Conservation (phyloP, 1,284 basidiomycete genomes). For the Cryptococcus sp. region DNA sequence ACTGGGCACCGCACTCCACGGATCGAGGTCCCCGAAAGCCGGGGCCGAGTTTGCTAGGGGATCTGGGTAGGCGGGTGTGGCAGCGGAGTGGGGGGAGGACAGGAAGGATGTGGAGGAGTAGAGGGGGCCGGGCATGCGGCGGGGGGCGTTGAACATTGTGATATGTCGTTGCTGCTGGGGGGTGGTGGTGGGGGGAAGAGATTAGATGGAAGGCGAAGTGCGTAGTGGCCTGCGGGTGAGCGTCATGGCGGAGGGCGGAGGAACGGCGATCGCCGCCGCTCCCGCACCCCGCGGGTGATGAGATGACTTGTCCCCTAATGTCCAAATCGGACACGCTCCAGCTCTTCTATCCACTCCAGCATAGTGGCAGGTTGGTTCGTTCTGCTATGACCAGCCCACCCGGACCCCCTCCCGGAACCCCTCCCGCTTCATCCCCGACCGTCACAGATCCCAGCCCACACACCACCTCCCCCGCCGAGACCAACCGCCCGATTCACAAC, state of each 20-base stretch:
- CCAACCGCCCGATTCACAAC: background rate
- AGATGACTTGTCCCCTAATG: too few species aligned
- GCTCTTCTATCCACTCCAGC: too few species aligned
- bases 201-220: background rate
- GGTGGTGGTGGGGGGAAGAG: background rate
- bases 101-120: constrained; percentile 26
- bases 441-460: too few species aligned
- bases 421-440: too few species aligned
- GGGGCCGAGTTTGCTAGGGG: constrained; percentile 36
- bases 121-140: constrained; percentile 20
- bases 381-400: too few species aligned
- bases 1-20: constrained; percentile 77
- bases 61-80: constrained; percentile 22
- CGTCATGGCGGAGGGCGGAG: background rate
- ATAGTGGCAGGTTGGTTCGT: too few species aligned
- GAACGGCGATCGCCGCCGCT: too few species aligned
- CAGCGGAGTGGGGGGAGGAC: constrained; percentile 12
- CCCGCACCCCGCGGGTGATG: too few species aligned
- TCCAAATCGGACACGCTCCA: too few species aligned
- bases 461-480: background rate
- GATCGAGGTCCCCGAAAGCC: constrained; percentile 66
- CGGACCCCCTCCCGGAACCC: too few species aligned
- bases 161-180: too few species aligned
- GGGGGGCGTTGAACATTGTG: constrained; percentile 47
- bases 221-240: background rate